phyloP scores from a whole-genome alignment of 768 basidiomycete genomes.

The Lepiota venenata region DNA sequence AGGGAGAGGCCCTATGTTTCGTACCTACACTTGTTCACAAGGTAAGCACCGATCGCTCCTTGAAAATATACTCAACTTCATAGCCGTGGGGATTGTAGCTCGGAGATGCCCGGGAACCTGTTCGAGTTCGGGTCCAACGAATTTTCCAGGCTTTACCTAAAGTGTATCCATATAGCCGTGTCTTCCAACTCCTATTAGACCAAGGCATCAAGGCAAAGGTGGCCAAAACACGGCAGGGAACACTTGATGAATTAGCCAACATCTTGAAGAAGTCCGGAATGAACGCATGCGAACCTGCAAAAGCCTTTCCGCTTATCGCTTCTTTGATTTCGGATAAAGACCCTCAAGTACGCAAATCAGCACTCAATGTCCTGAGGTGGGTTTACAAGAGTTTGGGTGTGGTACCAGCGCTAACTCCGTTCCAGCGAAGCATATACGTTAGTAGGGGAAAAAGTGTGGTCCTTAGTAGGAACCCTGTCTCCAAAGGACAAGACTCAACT shows the following conservation, averaged over 20 bases:
- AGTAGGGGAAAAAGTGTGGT: slow-evolving; percentile 85
- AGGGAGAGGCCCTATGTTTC: slow-evolving; percentile 84
- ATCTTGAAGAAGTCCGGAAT: slow-evolving; percentile 83
- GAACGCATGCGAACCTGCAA: slow-evolving; percentile 74
- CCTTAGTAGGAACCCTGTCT: slow-evolving; percentile 67
- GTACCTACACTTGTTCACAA: slow-evolving; percentile 88
- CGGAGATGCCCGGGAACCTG: slow-evolving; percentile 86
- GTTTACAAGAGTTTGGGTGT: slow-evolving; percentile 16
- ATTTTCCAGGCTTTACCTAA: slow-evolving; percentile 85
- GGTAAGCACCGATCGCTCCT: slow-evolving; percentile 37
- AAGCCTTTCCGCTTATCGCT: slow-evolving; percentile 76
- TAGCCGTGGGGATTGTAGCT: slow-evolving; percentile 47
- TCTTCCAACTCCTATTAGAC: slow-evolving; percentile 85
- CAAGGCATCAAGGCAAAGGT: slow-evolving; percentile 89
- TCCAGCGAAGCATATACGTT: slow-evolving; percentile 76
- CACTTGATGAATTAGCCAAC: slow-evolving; percentile 75
- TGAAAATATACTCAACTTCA: slow-evolving; percentile 3
- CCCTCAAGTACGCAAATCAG: slow-evolving; percentile 83
- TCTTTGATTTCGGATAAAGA: slow-evolving; percentile 88
- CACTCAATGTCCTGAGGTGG: slow-evolving; percentile 77
- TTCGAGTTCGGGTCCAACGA: slow-evolving; percentile 75
- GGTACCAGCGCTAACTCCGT: slow-evolving; percentile 9
- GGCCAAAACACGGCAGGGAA: slow-evolving; percentile 86
- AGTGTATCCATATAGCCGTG: slow-evolving; percentile 89
- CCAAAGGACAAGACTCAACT: slow-evolving; percentile 91